Conservation (phyloP, 495 filamentous ascomycete genomes). For the Trichoderma erinaceum region DNA sequence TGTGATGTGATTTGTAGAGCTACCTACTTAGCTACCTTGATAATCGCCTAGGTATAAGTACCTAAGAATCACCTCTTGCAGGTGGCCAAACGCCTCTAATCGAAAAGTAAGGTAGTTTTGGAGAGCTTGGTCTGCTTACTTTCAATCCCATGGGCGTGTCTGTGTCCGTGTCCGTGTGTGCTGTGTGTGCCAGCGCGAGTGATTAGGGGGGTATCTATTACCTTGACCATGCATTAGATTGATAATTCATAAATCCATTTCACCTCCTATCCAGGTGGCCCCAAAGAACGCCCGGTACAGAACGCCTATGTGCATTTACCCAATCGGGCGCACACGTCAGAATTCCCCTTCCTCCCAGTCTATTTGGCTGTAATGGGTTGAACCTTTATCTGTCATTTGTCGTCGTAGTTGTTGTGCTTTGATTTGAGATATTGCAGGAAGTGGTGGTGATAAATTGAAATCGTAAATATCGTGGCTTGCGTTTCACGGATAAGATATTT, state of each 20-base stretch:
- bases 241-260: neutral
- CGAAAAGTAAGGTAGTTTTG: too few relatives aligned
- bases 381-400: conserved; percentile 17
- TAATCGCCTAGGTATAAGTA: too few relatives aligned
- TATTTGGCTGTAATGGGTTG: too few relatives aligned
- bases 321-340: neutral
- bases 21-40: too few relatives aligned
- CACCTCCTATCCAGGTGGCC: neutral
- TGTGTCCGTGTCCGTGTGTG: neutral
- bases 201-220: neutral
- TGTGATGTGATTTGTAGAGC: too few relatives aligned
- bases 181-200: neutral
- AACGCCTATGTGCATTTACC: neutral
- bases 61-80: too few relatives aligned
- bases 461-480: too few relatives aligned
- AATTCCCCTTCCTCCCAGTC: neutral
- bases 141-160: neutral
- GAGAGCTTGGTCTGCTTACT: too few relatives aligned
- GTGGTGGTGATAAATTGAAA: too few relatives aligned
- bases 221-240: neutral
- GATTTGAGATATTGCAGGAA: too few relatives aligned
- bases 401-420: neutral
- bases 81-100: too few relatives aligned
- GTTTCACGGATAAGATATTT: too few relatives aligned
- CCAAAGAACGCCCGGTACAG: neutral